These are phyloP conservation scores for Veloporphyrellus conicus DNA, from an alignment of 1,284 basidiomycete genomes.

Conservation along the genomic window DNA sequence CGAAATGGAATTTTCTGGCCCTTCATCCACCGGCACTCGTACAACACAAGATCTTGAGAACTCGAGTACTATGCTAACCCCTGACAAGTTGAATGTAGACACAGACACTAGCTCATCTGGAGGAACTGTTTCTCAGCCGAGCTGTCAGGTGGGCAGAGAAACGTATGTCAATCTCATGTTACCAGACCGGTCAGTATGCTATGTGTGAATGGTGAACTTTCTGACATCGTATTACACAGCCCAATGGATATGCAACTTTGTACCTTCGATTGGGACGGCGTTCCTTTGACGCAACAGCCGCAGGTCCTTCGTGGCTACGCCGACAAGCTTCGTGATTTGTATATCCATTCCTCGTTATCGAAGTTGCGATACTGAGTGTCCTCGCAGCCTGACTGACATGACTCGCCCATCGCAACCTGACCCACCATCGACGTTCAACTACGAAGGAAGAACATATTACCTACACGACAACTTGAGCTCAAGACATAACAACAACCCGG, in stretches of 20 bases:
- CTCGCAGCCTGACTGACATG: conserved; percentile 26
- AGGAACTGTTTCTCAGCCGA: neutral
- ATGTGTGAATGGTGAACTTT: conserved; percentile 1
- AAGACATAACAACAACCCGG: conserved; percentile 43
- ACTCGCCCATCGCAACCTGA: conserved; percentile 38
- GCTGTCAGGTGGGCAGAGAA: conserved; percentile 25
- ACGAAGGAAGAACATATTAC: conserved; percentile 44
- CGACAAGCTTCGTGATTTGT: conserved; percentile 44
- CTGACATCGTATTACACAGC: conserved; percentile 31
- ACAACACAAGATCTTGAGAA: neutral
- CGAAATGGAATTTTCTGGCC: conserved; percentile 34
- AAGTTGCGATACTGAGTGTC: conserved; percentile 16
- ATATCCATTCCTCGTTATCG: conserved; percentile 21
- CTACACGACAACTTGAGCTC: conserved; percentile 50
- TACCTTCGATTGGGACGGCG: conserved; percentile 34
- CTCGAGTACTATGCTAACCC: neutral
- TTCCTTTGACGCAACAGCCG: conserved; percentile 39
- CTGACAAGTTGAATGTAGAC: neutral
- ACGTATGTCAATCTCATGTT: conserved; percentile 47
- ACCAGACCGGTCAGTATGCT: conserved; percentile 49
- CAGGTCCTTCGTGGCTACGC: conserved; percentile 43
- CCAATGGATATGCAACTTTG: conserved; percentile 50
- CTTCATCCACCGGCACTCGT: neutral
- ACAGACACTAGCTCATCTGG: neutral
- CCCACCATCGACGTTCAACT: conserved; percentile 48